Conservation (phyloP, 345 rosid species). For the Linum lewisii region DNA sequence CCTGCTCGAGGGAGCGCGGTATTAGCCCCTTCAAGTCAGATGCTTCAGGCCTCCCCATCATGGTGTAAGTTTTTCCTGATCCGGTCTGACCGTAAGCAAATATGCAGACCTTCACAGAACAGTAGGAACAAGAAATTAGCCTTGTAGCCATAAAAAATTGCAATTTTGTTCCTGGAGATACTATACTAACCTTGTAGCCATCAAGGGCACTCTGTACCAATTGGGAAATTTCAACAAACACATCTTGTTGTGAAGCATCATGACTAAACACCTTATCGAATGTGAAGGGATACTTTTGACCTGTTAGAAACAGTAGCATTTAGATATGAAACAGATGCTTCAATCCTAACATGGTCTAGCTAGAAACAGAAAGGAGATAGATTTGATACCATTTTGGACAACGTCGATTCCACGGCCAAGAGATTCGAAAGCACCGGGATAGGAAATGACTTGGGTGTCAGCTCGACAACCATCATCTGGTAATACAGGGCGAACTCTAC, state of each 20-base stretch:
- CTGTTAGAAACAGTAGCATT: constrained; percentile 25
- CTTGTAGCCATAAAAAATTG: too few relatives aligned
- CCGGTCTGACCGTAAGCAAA: constrained; percentile 99
- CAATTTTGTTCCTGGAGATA: too few relatives aligned
- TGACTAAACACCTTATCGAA: constrained; percentile 88
- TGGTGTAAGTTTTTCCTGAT: constrained; percentile 94
- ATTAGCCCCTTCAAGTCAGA: constrained; percentile 72
- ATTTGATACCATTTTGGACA: constrained; percentile 55
- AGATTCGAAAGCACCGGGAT: constrained; percentile 59
- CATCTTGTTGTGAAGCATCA: constrained; percentile 78
- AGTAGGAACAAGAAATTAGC: neutral
- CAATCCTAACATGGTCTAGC: too few relatives aligned
- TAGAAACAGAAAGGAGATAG: neutral
- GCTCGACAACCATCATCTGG: constrained; percentile 60
- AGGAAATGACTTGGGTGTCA: constrained; percentile 47
- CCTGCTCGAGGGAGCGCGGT: constrained; percentile 85
- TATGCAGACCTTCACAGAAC: constrained; percentile 64
- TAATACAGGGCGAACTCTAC: constrained; percentile 79
- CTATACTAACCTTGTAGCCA: constrained; percentile 68
- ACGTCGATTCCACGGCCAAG: constrained; percentile 77
- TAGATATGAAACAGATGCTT: neutral
- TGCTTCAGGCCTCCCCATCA: constrained; percentile 90
- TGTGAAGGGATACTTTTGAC: constrained; percentile 72
- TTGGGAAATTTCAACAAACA: constrained; percentile 88
- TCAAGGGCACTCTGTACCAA: constrained; percentile 92